Evolutionary conservation across 371 early-diverging fungal species (phyloP), one percentile per base, ranked within the genome.

Genomic region (Scutellospora calospora): DNA sequence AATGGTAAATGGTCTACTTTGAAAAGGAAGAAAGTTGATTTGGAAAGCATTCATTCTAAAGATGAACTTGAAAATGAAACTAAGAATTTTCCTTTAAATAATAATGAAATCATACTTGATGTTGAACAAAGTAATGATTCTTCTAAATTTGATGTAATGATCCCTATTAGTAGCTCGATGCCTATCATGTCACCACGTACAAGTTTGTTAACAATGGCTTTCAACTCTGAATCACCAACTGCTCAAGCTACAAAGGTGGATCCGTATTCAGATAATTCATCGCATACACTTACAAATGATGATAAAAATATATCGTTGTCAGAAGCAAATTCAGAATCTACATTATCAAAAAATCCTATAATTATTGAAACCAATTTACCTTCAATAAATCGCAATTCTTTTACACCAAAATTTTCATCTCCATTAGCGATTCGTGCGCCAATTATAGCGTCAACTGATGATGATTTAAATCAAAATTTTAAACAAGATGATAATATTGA

Each of bases 341-440:
- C 25, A 54, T 16, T 38, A 51, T 52, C 52, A 20, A 73, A 20
- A 20, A 29, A 5, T 11, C 35, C n/a, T n/a, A n/a, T n/a, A n/a
- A n/a, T n/a, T n/a, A n/a, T n/a, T 33, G 57, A 20, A 69, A 20
- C 35, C 20, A 35, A 9, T 16, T 8, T 35, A 27, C 35, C 22
- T 65, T 9, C 14, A 31, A 18, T 16, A 33, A 31, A 35, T 65
- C 35, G 11, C 0, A 65, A 20, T 65, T 38, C 16, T 41, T 75
- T 75, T 33, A 75, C 57, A 22, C 75, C 75, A 33, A 75, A 75
- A 75, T 57, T 38, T 33, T 75, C 75, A 1, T 75, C 75, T 9
- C 75, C 75, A 55, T 57, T 75, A n/a, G 75, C 75, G 20, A 55
- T 38, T 14, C 33, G 75, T 22, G 12, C 8, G 22, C 75, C 75